phyloP scores from a whole-genome alignment of 495 filamentous ascomycete genomes.

The Tuber microsphaerosporum region DNA sequence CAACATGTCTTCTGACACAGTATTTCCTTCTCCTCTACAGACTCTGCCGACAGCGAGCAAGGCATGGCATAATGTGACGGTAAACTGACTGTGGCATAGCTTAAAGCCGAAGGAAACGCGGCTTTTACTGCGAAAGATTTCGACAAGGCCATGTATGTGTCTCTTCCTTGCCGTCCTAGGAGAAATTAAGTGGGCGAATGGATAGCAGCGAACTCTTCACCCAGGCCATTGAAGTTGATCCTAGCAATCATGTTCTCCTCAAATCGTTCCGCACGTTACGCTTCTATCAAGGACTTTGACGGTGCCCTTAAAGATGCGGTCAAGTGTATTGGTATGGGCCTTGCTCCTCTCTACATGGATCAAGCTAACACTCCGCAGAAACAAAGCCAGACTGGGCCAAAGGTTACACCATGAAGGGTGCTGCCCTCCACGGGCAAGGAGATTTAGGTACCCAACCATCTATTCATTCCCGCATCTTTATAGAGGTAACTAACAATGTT shows the following conservation, averaged over 20 bases:
- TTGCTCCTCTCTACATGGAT: neutral
- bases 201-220: conserved; percentile 61
- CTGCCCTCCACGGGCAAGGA: conserved; percentile 76
- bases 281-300: conserved; percentile 78
- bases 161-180: conserved; percentile 25
- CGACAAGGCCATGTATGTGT: conserved; percentile 84
- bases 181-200: neutral
- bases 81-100: conserved; percentile 45
- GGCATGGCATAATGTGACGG: neutral
- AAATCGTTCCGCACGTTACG: conserved; percentile 92
- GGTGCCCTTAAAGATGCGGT: conserved; percentile 81
- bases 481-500: conserved; percentile 4
- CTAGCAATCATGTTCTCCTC: conserved; percentile 88
- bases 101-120: conserved; percentile 97
- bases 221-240: conserved; percentile 81
- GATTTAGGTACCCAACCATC: conserved; percentile 58
- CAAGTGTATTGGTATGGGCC: conserved; percentile 58
- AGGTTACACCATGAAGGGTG: conserved; percentile 86
- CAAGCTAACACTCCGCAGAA: conserved; percentile 43
- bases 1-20: conserved; percentile 1
- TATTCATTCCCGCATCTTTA: neutral
- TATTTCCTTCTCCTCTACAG: neutral
- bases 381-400: conserved; percentile 98
- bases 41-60: neutral
- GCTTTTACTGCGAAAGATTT: conserved; percentile 96